Evolutionary conservation across 2,329 filamentous ascomycete genomes (phyloP), one percentile per base, ranked within the genome.

Genomic region (Diplocarpon rosae): DNA sequence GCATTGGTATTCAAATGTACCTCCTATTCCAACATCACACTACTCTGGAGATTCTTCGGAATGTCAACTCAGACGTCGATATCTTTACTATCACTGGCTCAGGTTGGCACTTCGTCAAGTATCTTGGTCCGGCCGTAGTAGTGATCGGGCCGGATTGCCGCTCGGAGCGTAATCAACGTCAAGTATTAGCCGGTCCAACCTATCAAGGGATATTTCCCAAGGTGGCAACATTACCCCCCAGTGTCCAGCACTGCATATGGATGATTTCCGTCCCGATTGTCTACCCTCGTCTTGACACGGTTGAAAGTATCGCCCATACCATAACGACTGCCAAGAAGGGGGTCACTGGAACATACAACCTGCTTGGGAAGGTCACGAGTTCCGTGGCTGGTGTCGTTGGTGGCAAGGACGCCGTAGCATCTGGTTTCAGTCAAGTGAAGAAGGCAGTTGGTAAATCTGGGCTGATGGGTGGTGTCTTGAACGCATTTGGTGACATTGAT

Each of bases 21-120:
- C 73, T 98, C 30, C 75, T 98, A 7, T 98, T 98, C 72, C 92
- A 98, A 61, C 92, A 98, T 60, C 92, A 98, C 63, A 96, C 92
- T 0, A 96, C 90, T 0, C 72, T 93, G 2, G 92, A 96, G 60
- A 85, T 96, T 34, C 76, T 98, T 46, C 84, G 89, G 42, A 90
- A 94, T 56, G 82, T 94, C 46, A 84, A 75, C 58, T 85, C 85
- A 37, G 92, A 98, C 59, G 74, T 80, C 38, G 92, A 98, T 57
- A 76, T 98, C 5, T 98, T 98, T 66, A 96, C 90, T 1, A 83
- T 98, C 44, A 96, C 92, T 0, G 90, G 92, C n/a, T 84, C 84
- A 15, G 92, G 92, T 7, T 98, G 92, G 92, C 92, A 98, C 64
- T 98, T 96, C 63, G 78, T 98, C 65, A 98, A 98, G 65, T 95